Base-by-base conservation (phyloP, 371 early-diverging fungal species). In the Parasitella parasitica region DNA sequence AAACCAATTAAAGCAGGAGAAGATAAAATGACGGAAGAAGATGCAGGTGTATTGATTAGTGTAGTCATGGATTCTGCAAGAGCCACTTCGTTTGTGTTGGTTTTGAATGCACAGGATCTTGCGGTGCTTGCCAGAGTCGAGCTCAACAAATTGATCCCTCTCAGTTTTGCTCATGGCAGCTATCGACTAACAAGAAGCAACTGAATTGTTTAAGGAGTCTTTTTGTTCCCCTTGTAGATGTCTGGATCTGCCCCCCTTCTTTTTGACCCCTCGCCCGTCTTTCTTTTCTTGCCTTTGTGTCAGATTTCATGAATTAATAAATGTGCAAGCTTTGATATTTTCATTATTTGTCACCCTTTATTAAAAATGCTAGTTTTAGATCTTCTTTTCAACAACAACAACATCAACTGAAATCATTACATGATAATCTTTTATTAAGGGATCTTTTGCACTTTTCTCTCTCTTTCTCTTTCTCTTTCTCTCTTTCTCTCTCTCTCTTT, bases 1-100 rank as follows among this genome's bases (percentile, higher is more conserved):
- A 76, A 74, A 22, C 73, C 73, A 6, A 35, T 37, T 6, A 53
- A 50, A 41, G 28, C 63, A 32, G 32, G 59, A 26, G 64, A 64
- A 12, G 70, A 69, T 28, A 64, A 59, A 62, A 70, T 64, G 24
- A 20, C 52, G 1, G 79, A 76, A 26, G 93, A 93, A 70, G 93
- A 91, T 71, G 84, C 84, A 28, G 94, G 93, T 46, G 89, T 85
- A 15, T 39, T 93, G 15, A 61, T 92, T 34, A 87, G 88, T 48
- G 76, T 92, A 46, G 89, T 93, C 9, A 80, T 91, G 54, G 87
- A 93, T 64, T 80, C 87, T 48, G 77, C 76, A 63, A 76, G 80
- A 11, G 77, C 84, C 60, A 77, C 74, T 15, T 89, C 89, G 34
- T 92, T 91, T 61, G 58, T 93, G 18, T 66, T 93, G 35, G 75